Evolutionary conservation across 1,284 basidiomycete species (phyloP).

Genomic region (Kalmanozyma brasiliensis): DNA sequence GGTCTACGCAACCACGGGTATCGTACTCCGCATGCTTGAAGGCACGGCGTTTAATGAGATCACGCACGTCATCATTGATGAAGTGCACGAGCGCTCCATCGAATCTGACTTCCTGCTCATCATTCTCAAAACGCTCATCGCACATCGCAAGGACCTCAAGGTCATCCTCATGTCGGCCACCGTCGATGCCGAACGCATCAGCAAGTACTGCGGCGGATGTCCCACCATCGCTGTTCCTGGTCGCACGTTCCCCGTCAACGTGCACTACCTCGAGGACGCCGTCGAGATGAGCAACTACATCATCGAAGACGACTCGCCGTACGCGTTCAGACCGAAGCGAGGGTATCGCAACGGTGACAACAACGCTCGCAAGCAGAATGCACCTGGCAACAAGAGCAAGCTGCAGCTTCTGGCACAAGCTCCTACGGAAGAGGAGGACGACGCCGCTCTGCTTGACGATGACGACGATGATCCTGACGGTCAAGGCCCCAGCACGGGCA

Average conservation of each 20-base stretch:
- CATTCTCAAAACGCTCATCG: slow-evolving; percentile 87
- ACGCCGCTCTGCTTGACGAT: slow-evolving; percentile 79
- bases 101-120: slow-evolving; percentile 98
- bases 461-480: slow-evolving; percentile 75
- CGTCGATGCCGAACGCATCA: slow-evolving; percentile 89
- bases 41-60: slow-evolving; percentile 90
- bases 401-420: slow-evolving; percentile 73
- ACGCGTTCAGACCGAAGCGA: slow-evolving; percentile 72
- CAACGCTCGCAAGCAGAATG: slow-evolving; percentile 47
- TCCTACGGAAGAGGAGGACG: slow-evolving; percentile 75
- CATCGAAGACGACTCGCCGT: slow-evolving; percentile 80
- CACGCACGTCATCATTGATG: slow-evolving; percentile 90
- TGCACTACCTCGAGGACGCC: slow-evolving; percentile 90
- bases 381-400: slow-evolving; percentile 71
- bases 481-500: slow-evolving; percentile 67
- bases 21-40: slow-evolving; percentile 96
- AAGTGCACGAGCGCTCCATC: slow-evolving; percentile 92
- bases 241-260: slow-evolving; percentile 93
- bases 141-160: slow-evolving; percentile 83
- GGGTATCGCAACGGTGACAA: slow-evolving; percentile 35
- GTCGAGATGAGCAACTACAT: slow-evolving; percentile 87
- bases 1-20: slow-evolving; percentile 84
- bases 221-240: slow-evolving; percentile 84
- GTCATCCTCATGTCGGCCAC: slow-evolving; percentile 98
- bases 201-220: slow-evolving; percentile 90